Evolutionary conservation across 768 basidiomycete genomes (phyloP).

Genomic region (Daedaleopsis nitida): DNA sequence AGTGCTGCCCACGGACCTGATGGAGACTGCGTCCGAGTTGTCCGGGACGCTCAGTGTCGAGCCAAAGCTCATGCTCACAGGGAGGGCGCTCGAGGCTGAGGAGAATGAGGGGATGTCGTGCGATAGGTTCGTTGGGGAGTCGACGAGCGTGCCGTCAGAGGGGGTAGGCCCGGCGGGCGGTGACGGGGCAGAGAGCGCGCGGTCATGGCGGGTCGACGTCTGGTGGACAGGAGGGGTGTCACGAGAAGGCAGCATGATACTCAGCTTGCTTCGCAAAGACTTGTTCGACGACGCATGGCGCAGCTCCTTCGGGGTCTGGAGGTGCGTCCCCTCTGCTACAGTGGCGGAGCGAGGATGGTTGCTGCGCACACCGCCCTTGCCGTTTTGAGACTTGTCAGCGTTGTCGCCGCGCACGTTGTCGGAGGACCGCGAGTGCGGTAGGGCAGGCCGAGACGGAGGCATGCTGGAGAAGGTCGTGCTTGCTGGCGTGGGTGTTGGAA

Average conservation of each 20-base stretch:
- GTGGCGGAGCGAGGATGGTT: slow-evolving; percentile 27
- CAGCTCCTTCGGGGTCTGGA: slow-evolving; percentile 18
- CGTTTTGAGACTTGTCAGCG: not conserved
- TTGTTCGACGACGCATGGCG: slow-evolving; percentile 18
- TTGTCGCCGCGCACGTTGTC: slow-evolving; percentile 23
- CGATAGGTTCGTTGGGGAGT: slow-evolving; percentile 28
- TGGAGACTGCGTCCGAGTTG: slow-evolving; percentile 29
- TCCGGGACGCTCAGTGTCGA: slow-evolving; percentile 22
- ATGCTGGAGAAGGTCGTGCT: slow-evolving; percentile 24
- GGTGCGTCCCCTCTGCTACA: slow-evolving; percentile 9
- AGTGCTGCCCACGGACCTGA: slow-evolving; percentile 25
- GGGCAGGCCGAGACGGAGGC: slow-evolving; percentile 11
- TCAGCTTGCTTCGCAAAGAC: slow-evolving; percentile 21
- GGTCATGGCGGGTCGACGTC: slow-evolving; percentile 21
- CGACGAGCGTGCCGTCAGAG: slow-evolving; percentile 24
- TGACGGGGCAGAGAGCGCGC: slow-evolving; percentile 8
- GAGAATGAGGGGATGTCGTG: slow-evolving; percentile 7
- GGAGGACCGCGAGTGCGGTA: slow-evolving; percentile 20
- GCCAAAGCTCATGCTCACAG: slow-evolving; percentile 13
- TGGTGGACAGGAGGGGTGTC: slow-evolving; percentile 8
- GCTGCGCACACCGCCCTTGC: not conserved
- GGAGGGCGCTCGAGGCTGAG: slow-evolving; percentile 11
- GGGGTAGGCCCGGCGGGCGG: not conserved
- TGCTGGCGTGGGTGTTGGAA: slow-evolving; percentile 26
- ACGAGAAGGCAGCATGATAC: slow-evolving; percentile 21